Evolutionary conservation across 768 basidiomycete genomes (phyloP).

Genomic region (Mycena rosella): DNA sequence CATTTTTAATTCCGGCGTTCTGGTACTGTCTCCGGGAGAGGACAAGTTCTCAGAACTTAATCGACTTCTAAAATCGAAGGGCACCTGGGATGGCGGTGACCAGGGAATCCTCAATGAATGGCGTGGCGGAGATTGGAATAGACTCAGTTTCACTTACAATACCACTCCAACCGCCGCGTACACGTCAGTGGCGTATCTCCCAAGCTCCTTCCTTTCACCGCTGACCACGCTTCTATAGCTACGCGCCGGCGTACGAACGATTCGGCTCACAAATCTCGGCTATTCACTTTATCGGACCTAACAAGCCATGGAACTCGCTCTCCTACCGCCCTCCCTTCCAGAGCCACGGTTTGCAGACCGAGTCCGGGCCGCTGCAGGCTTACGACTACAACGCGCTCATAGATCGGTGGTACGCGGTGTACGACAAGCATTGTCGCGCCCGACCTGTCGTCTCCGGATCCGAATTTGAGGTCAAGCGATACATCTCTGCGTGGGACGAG

Average conservation of each 20-base stretch:
- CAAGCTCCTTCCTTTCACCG: conserved; percentile 37
- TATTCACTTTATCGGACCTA: conserved; percentile 95
- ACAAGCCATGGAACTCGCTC: conserved; percentile 93
- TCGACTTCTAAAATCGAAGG: conserved; percentile 78
- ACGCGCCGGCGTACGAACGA: conserved; percentile 96
- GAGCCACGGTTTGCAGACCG: conserved; percentile 36
- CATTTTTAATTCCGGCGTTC: conserved; percentile 97
- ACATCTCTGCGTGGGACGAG: conserved; percentile 83
- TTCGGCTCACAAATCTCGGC: conserved; percentile 89
- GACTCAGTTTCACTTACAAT: conserved; percentile 97
- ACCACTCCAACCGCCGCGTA: conserved; percentile 98
- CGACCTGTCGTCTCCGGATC: conserved; percentile 55
- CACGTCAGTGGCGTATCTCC: conserved; percentile 71
- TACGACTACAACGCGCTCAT: conserved; percentile 88
- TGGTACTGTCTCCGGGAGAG: conserved; percentile 86
- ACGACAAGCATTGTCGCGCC: conserved; percentile 88
- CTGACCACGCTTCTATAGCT: conserved; percentile 63
- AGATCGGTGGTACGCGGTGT: conserved; percentile 92
- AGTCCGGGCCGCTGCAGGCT: conserved; percentile 52
- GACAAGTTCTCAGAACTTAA: conserved; percentile 85
- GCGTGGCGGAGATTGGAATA: conserved; percentile 88
- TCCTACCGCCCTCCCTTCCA: conserved; percentile 73
- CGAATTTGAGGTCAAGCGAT: conserved; percentile 74
- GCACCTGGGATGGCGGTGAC: conserved; percentile 98
- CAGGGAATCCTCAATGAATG: conserved; percentile 98